These are phyloP conservation scores for Delonix regia DNA, from an alignment of 306 rosid genomes.

Conservation along the genomic window DNA sequence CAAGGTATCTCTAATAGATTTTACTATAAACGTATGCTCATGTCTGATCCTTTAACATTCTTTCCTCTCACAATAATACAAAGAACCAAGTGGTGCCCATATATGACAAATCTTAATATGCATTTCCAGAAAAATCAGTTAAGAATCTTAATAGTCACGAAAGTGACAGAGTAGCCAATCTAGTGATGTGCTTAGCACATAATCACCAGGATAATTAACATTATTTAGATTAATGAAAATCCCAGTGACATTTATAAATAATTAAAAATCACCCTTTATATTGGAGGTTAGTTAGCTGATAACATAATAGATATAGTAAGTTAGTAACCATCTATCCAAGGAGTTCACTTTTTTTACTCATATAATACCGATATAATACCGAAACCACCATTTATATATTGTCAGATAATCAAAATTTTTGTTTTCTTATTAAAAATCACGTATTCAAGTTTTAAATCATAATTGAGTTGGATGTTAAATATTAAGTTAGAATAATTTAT, in stretches of 20 bases:
- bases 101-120: background rate
- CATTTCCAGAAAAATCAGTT: background rate
- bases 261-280: background rate
- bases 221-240: background rate
- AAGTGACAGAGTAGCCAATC: background rate
- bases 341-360: too few relatives aligned
- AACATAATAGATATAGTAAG: background rate
- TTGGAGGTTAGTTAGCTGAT: background rate
- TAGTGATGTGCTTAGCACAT: background rate
- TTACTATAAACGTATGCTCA: background rate
- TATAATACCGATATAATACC: too few relatives aligned
- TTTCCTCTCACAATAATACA: background rate
- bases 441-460: too few relatives aligned
- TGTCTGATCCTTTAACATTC: background rate
- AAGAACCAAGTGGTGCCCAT: background rate
- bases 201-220: background rate
- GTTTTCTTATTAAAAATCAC: too few relatives aligned
- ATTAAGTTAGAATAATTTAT: too few relatives aligned
- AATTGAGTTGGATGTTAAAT: too few relatives aligned
- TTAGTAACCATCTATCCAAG: background rate
- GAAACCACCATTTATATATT: too few relatives aligned
- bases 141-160: background rate
- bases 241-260: background rate
- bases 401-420: too few relatives aligned
- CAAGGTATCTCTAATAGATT: background rate